phyloP scores from a whole-genome alignment of 2,329 filamentous ascomycete genomes.

The Apiospora kogelbergensis region DNA sequence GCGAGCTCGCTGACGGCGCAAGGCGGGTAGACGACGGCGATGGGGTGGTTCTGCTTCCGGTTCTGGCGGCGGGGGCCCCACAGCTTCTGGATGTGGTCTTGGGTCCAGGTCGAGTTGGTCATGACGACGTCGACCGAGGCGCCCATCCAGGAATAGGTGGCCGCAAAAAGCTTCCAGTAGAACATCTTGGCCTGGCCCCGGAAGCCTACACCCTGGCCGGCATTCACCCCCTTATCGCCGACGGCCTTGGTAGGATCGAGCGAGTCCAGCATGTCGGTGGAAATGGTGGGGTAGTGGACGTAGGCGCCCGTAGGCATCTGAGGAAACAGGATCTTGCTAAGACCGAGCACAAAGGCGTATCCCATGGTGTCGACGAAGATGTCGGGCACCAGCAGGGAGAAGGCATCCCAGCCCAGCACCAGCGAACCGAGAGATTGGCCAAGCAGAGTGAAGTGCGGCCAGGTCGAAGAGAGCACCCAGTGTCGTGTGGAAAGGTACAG shows the following conservation, averaged over 20 bases:
- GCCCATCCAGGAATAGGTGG: conserved; percentile 79
- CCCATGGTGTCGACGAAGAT: conserved; percentile 98
- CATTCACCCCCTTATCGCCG: conserved; percentile 73
- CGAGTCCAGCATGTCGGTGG: conserved; percentile 92
- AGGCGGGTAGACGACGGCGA: conserved; percentile 84
- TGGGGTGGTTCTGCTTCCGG: conserved; percentile 48
- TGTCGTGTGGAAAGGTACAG: conserved; percentile 87
- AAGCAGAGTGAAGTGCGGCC: conserved; percentile 88
- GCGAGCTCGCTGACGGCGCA: conserved; percentile 86
- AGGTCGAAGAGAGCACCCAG: conserved; percentile 83
- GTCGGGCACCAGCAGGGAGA: conserved; percentile 88
- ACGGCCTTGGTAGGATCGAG: conserved; percentile 62
- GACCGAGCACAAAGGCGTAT: conserved; percentile 85
- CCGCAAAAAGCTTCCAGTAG: conserved; percentile 88
- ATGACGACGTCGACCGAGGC: conserved; percentile 88
- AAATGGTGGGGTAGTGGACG: conserved; percentile 97
- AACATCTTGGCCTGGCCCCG: conserved; percentile 70
- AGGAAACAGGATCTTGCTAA: conserved; percentile 80
- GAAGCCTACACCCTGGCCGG: conserved; percentile 73
- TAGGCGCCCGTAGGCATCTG: conserved; percentile 84
- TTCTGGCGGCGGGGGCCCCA: conserved; percentile 65
- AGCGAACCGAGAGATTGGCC: conserved; percentile 93
- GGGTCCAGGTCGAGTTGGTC: conserved; percentile 97
- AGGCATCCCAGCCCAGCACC: conserved; percentile 86
- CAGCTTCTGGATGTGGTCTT: conserved; percentile 74